phyloP scores from a whole-genome alignment of 441 rosid species.

The Populus hybrid region DNA sequence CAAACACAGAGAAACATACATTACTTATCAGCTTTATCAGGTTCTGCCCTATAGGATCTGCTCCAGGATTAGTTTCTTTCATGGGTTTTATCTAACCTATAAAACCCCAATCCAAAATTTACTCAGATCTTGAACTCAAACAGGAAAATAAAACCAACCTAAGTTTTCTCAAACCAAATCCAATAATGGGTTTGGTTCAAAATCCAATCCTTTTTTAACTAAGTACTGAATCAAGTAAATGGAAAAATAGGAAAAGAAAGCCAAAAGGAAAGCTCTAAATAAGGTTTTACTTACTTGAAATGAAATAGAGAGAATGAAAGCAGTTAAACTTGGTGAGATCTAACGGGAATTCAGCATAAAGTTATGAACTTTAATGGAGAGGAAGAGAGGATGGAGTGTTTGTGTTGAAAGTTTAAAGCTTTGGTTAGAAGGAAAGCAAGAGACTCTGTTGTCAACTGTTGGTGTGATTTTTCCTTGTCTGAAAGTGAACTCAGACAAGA shows the following conservation, averaged over 20 bases:
- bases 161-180: slow-evolving; percentile 3
- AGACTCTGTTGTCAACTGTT: neutral
- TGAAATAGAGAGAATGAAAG: slow-evolving; percentile 6
- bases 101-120: slow-evolving; percentile 27
- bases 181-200: slow-evolving; percentile 1
- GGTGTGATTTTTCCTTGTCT: neutral
- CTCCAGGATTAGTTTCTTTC: slow-evolving; percentile 62
- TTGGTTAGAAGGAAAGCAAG: slow-evolving; percentile 8
- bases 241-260: neutral
- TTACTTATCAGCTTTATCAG: slow-evolving; percentile 78
- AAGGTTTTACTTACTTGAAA: slow-evolving; percentile 12
- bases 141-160: slow-evolving; percentile 6
- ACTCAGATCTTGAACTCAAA: slow-evolving; percentile 12
- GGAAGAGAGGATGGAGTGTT: neutral
- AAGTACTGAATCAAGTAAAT: neutral
- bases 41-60: slow-evolving; percentile 83
- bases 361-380: neutral
- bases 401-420: neutral
- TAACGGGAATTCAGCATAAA: neutral
- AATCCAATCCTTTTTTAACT: neutral
- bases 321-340: slow-evolving; percentile 7
- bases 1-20: slow-evolving; percentile 89
- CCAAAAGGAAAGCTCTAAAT: neutral
- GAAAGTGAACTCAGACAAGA: neutral
- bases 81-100: slow-evolving; percentile 28